Base-by-base conservation (phyloP, 23 red algal genomes). In the Cyanidioschyzon merolae region DNA sequence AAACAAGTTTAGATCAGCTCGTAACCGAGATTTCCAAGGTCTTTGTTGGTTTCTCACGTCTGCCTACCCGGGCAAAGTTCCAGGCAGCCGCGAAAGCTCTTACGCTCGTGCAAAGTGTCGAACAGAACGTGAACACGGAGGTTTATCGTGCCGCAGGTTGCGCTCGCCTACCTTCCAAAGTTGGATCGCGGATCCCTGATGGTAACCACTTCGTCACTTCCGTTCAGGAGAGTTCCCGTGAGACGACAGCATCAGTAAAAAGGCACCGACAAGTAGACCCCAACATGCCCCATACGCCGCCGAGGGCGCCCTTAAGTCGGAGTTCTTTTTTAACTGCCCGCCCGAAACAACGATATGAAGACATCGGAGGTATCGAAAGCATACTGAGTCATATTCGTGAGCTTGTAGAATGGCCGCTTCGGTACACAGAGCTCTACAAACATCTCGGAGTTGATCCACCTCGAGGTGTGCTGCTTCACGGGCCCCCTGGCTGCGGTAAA, bases 401-500 rank as follows among this genome's bases (percentile, higher is more conserved):
- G 77, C 85, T 98, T 3, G 82, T 98, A 35, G 88, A 91, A 40
- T 90, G 78, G 85, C 94, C 94, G 3, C 82, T 98, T 12, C 40
- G 25, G 34, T 78, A 91, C 39, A 39, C 31, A 25, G 57, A 76
- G 41, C 57, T 98, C 21, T 98, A 91, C 77, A 27, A 1, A 29
- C 88, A 90, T 67, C 79, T 98, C 67, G 94, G 94, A 0, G 85
- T 98, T 12, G 40, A 36, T 38, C 94, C 94, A 29, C 94, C 94
- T 38, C 75, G 83, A 34, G 94, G 94, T 29, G 83, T 98, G 2
- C 80, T 98, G 67, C 75, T 98, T 30, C 94, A 98, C 71, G 94
- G 94, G 39, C 90, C 90, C 27, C 84, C 90, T 75, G 94, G 94
- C 15, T 92, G 88, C 76, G 94, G 94, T 37, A 98, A 98, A 71